These are phyloP conservation scores for Pseudocercospora ulei DNA, from an alignment of 2,329 filamentous ascomycete genomes.

Conservation along the genomic window DNA sequence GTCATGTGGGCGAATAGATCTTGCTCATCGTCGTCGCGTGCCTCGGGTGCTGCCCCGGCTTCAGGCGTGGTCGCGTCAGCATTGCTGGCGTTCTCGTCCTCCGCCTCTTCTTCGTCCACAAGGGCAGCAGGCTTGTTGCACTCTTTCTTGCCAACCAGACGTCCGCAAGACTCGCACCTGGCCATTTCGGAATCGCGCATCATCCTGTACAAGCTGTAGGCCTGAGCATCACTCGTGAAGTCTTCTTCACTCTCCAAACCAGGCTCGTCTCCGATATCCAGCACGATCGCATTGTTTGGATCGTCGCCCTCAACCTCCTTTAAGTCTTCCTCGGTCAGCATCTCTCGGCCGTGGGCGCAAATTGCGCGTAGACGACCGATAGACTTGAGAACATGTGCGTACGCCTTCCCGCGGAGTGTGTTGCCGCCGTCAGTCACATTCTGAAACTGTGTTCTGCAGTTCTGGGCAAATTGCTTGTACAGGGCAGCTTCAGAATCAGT, in stretches of 20 bases:
- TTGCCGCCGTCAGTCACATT: slow-evolving; percentile 57
- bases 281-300: slow-evolving; percentile 71
- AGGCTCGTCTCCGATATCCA: slow-evolving; percentile 70
- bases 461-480: slow-evolving; percentile 74
- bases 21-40: slow-evolving; percentile 47
- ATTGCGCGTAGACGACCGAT: slow-evolving; percentile 83
- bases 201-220: slow-evolving; percentile 74
- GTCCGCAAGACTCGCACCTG: slow-evolving; percentile 59
- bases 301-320: slow-evolving; percentile 59
- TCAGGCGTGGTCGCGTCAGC: slow-evolving; percentile 4
- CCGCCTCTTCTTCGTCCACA: slow-evolving; percentile 37
- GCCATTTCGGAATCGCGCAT: slow-evolving; percentile 75
- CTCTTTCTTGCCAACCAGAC: slow-evolving; percentile 52
- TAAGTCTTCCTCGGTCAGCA: slow-evolving; percentile 75
- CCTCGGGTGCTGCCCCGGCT: slow-evolving; percentile 39
- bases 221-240: slow-evolving; percentile 57
- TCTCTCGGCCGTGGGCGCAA: slow-evolving; percentile 86
- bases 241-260: slow-evolving; percentile 46
- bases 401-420: slow-evolving; percentile 57
- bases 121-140: slow-evolving; percentile 34
- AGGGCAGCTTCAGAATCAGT: slow-evolving; percentile 62
- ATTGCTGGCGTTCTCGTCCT: slow-evolving; percentile 28
- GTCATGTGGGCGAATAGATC: slow-evolving; percentile 68
- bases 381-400: slow-evolving; percentile 84
- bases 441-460: slow-evolving; percentile 69